These are phyloP conservation scores for Tricholomella constricta DNA, from an alignment of 768 basidiomycete species.

Conservation along the genomic window DNA sequence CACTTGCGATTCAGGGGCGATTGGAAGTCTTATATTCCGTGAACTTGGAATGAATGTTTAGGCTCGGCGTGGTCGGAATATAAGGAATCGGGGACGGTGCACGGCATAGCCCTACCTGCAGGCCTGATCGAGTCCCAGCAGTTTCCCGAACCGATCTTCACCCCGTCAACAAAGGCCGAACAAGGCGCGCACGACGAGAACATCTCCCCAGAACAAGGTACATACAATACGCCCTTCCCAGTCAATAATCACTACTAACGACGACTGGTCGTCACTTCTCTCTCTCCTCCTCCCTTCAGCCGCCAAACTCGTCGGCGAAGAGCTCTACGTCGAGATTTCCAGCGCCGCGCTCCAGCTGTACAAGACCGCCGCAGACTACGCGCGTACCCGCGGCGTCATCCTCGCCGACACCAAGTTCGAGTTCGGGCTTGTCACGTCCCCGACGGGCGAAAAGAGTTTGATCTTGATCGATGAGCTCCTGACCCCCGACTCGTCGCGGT, in stretches of 20 bases:
- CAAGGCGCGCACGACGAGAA: constrained; percentile 96
- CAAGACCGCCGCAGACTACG: constrained; percentile 72
- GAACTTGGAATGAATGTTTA: constrained; percentile 31
- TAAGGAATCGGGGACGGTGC: constrained; percentile 82
- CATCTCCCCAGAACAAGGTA: constrained; percentile 81
- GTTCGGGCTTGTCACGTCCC: constrained; percentile 78
- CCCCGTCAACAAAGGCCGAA: constrained; percentile 96
- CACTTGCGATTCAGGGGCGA: neutral
- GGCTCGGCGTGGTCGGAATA: constrained; percentile 98
- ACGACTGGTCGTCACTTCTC: too few relatives aligned
- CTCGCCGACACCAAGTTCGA: constrained; percentile 99
- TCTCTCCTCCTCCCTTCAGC: constrained; percentile 50
- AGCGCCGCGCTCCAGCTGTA: constrained; percentile 64
- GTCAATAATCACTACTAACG: constrained; percentile 3
- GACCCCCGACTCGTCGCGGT: constrained; percentile 96
- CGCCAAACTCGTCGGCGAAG: constrained; percentile 62
- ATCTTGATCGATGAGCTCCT: constrained; percentile 96
- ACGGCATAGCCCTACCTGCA: constrained; percentile 75
- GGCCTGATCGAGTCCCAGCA: constrained; percentile 86
- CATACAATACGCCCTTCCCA: neutral
- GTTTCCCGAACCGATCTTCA: constrained; percentile 83
- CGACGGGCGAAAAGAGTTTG: constrained; percentile 41
- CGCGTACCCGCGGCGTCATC: constrained; percentile 77
- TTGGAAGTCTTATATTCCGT: neutral
- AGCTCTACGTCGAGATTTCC: constrained; percentile 65